These are phyloP conservation scores for Nannizzia gypsea DNA, from an alignment of 2,329 filamentous ascomycete species.

Conservation along the genomic window DNA sequence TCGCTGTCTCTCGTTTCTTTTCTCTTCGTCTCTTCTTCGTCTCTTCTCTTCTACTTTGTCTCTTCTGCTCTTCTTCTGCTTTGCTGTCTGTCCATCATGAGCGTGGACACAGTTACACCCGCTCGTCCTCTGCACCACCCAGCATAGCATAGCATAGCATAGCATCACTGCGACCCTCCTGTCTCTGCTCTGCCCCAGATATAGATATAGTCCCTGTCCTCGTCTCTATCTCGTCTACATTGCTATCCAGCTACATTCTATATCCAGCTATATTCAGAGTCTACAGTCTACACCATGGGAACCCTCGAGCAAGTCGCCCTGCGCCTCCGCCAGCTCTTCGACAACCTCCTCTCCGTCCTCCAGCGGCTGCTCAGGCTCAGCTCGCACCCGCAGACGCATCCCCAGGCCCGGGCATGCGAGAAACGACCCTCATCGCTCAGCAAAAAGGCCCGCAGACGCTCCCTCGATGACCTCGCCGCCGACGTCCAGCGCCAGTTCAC, in stretches of 20 bases:
- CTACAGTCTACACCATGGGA: constrained; percentile 7
- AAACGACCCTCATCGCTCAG: constrained; percentile 23
- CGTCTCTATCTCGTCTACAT: too few species aligned
- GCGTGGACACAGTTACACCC: background rate
- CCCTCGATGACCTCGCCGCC: constrained; percentile 29
- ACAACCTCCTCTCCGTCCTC: constrained; percentile 28
- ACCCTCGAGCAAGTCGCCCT: constrained; percentile 30
- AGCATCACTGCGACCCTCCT: too few species aligned
- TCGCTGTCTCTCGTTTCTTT: background rate
- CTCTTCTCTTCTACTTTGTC: background rate
- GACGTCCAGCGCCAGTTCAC: constrained; percentile 30
- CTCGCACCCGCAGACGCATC: background rate
- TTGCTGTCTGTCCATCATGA: background rate
- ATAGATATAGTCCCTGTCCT: too few species aligned
- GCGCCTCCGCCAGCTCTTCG: constrained; percentile 32
- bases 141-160: too few species aligned
- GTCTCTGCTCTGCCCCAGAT: too few species aligned
- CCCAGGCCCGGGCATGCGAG: background rate
- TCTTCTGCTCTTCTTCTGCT: background rate
- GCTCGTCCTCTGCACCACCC: background rate
- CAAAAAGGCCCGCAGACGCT: constrained; percentile 25
- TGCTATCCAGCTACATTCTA: too few species aligned
- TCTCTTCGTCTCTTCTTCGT: background rate
- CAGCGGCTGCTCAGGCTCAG: constrained; percentile 30
- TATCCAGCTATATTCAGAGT: too few species aligned